Conservation (phyloP, 139 green algal species). For the Microglena sp. region DNA sequence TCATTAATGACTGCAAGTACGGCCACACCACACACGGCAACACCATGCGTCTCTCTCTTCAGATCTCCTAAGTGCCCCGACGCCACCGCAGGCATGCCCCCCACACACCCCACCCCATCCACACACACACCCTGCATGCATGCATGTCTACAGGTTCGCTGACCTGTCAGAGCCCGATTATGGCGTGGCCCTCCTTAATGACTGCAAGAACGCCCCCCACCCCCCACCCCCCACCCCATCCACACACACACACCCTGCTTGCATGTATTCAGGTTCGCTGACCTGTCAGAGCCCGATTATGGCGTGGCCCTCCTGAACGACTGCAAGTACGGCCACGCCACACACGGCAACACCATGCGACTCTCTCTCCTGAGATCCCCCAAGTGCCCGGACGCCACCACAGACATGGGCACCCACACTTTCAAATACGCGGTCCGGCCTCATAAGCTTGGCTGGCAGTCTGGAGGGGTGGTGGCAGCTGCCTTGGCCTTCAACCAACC, state of each 20-base stretch:
- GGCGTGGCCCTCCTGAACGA: constrained; percentile 34
- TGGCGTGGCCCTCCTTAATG: constrained; percentile 30
- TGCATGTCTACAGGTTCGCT: constrained; percentile 13
- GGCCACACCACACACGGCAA: constrained; percentile 24
- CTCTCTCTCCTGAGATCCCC: constrained; percentile 24
- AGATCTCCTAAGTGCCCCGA: constrained; percentile 24
- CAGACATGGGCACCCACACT: constrained; percentile 18
- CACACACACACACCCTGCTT: background rate
- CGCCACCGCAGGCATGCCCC: constrained; percentile 14
- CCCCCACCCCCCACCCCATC: too few relatives aligned
- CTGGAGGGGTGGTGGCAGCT: constrained; percentile 17
- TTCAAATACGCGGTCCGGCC: constrained; percentile 21
- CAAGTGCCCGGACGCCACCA: constrained; percentile 20
- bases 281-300: constrained; percentile 26
- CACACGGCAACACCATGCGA: constrained; percentile 21
- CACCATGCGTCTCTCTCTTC: constrained; percentile 22
- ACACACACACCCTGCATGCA: too few relatives aligned
- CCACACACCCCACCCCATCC: too few relatives aligned
- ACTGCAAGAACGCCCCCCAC: constrained; percentile 41
- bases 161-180: constrained; percentile 27
- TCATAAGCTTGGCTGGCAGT: constrained; percentile 17
- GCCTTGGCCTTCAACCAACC: constrained; percentile 20
- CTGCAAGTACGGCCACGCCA: constrained; percentile 34
- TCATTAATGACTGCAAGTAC: constrained; percentile 41
- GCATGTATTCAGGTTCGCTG: constrained; percentile 24